phyloP scores from a whole-genome alignment of 352 stramenopile species.

The Phytophthora parvispora region DNA sequence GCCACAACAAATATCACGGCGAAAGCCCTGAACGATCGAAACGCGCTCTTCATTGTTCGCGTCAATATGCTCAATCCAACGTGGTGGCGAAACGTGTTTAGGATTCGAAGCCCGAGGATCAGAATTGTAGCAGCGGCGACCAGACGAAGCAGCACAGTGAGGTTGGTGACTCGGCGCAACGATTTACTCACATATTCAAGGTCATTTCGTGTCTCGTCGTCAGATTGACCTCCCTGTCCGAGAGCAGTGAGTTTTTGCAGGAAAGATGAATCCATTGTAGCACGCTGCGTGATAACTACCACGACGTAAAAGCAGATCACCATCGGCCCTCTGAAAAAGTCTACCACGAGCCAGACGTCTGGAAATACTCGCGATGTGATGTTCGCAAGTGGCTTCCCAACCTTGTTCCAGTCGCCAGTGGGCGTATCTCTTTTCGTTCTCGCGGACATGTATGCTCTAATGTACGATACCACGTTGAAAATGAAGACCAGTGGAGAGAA shows the following conservation, averaged over 20 bases:
- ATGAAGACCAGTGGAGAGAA: constrained; percentile 32
- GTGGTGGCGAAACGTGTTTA: constrained; percentile 71
- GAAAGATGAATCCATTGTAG: constrained; percentile 46
- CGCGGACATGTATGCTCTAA: too few species aligned
- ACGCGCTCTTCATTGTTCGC: constrained; percentile 54
- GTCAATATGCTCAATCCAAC: constrained; percentile 67
- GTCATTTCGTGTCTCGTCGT: constrained; percentile 15
- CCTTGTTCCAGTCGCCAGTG: neutral
- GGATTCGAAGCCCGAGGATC: constrained; percentile 44
- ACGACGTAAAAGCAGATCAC: constrained; percentile 55
- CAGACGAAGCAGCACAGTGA: constrained; percentile 44
- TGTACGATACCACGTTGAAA: constrained; percentile 20
- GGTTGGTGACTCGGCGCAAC: constrained; percentile 38
- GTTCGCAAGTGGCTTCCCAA: constrained; percentile 28
- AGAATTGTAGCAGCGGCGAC: constrained; percentile 45
- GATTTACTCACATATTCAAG: constrained; percentile 27
- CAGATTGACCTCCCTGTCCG: constrained; percentile 30
- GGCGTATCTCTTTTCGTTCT: constrained; percentile 16
- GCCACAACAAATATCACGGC: constrained; percentile 67
- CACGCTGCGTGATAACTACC: constrained; percentile 48
- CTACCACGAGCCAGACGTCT: constrained; percentile 42
- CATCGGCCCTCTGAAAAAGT: constrained; percentile 27
- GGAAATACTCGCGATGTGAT: constrained; percentile 45
- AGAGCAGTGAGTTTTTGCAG: constrained; percentile 51
- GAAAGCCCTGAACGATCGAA: constrained; percentile 65